A percentile compares a stretch with the other conserved stretches of the same genome.
Evolutionary conservation across 78 protist genomes (phyloP).

Genomic region (Dictyostelium firmibasis): DNA sequence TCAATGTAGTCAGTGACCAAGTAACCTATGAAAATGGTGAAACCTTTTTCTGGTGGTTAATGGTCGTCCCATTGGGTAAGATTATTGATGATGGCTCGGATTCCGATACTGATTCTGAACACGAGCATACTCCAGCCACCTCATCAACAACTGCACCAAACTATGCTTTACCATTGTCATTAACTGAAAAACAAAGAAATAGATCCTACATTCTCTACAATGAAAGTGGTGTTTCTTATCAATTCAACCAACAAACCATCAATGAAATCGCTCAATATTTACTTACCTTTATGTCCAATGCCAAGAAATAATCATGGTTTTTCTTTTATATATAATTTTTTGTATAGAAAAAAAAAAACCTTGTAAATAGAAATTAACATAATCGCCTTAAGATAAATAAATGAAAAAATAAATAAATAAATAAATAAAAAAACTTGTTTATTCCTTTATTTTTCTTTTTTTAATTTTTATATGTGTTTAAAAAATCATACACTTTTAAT

Average conservation of each 20-base stretch:
- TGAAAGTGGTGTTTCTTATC: not conserved
- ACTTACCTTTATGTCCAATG: not conserved
- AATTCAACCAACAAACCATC: not conserved
- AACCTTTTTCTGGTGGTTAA: slow-evolving; percentile 37
- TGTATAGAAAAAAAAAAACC: not conserved
- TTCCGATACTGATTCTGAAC: not conserved
- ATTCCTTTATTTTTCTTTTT: too few species aligned
- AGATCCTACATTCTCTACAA: not conserved
- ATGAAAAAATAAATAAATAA: not conserved
- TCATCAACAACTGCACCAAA: not conserved
- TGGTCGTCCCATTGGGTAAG: slow-evolving; percentile 46
- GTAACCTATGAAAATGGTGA: slow-evolving; percentile 32
- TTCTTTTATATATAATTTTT: too few species aligned
- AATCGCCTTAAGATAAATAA: not conserved
- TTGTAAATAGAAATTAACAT: too few species aligned
- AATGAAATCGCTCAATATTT: not conserved
- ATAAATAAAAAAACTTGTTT: not conserved
- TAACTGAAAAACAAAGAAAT: not conserved
- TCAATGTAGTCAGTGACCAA: slow-evolving; percentile 25
- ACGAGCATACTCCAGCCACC: not conserved
- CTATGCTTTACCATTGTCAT: not conserved
- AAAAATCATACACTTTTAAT: not conserved
- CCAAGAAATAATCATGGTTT: not conserved
- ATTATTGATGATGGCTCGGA: not conserved
- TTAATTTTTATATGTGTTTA: too few species aligned